phyloP scores from a whole-genome alignment of 2,329 filamentous ascomycete species.

The Fusarium albosuccineum region DNA sequence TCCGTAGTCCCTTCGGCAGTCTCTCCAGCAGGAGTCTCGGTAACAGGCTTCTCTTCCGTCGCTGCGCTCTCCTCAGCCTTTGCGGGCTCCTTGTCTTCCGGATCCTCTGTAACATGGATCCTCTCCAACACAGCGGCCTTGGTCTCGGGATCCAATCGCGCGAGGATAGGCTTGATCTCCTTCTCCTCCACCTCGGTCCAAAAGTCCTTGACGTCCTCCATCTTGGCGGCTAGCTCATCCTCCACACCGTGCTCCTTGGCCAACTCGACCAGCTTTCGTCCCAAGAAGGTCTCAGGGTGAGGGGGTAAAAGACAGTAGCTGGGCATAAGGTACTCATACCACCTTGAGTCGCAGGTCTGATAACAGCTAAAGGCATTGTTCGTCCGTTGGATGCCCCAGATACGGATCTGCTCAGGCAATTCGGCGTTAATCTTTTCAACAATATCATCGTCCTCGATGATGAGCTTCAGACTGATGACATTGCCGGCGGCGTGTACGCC shows the following conservation, averaged over 20 bases:
- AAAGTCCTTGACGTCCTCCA: conserved; percentile 83
- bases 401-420: conserved; percentile 87
- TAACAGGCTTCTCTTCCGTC: conserved; percentile 41
- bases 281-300: conserved; percentile 88
- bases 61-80: conserved; percentile 31
- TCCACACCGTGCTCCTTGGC: conserved; percentile 80
- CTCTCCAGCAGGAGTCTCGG: conserved; percentile 30
- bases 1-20: conserved; percentile 38
- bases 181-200: conserved; percentile 88
- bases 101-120: conserved; percentile 61
- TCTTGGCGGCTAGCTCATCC: conserved; percentile 75
- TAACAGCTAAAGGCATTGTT: conserved; percentile 95
- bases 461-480: conserved; percentile 93
- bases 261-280: conserved; percentile 82
- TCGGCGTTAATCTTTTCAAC: conserved; percentile 91
- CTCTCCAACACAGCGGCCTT: conserved; percentile 72
- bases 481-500: conserved; percentile 97
- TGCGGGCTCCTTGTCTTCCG: conserved; percentile 41
- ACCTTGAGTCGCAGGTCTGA: conserved; percentile 91
- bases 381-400: conserved; percentile 94
- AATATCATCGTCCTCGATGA: conserved; percentile 90
- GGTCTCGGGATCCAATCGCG: conserved; percentile 72
- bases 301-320: conserved; percentile 93
- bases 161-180: conserved; percentile 78
- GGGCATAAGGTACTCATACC: conserved; percentile 97